These are phyloP conservation scores for Fagopyrum homotropicum DNA, from an alignment of 148 eudicot genomes.

Conservation along the genomic window DNA sequence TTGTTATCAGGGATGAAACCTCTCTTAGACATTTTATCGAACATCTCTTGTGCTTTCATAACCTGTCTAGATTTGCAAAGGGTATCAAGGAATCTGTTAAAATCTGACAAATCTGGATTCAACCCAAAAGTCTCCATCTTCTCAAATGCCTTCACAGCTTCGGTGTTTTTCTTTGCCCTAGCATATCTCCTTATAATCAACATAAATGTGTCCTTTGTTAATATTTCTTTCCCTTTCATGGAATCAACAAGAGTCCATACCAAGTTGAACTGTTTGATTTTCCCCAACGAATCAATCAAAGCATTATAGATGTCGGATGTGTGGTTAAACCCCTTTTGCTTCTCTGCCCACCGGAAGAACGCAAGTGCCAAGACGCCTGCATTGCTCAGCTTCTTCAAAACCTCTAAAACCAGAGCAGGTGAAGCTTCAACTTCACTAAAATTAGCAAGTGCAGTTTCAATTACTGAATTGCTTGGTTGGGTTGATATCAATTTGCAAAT, in stretches of 20 bases:
- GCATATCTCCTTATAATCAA: constrained; percentile 67
- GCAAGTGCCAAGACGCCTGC: constrained; percentile 61
- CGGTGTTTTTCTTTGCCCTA: constrained; percentile 62
- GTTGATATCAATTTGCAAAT: constrained; percentile 41
- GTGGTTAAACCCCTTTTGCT: constrained; percentile 41
- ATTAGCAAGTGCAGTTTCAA: constrained; percentile 33
- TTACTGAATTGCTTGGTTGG: constrained; percentile 16
- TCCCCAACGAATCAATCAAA: constrained; percentile 69
- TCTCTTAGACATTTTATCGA: constrained; percentile 60
- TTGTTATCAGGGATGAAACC: constrained; percentile 59
- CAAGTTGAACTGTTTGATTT: constrained; percentile 74
- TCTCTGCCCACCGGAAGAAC: constrained; percentile 85
- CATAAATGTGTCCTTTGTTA: constrained; percentile 56
- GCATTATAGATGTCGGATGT: constrained; percentile 53
- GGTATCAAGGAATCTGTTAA: constrained; percentile 55
- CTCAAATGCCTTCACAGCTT: constrained; percentile 62
- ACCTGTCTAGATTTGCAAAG: constrained; percentile 64
- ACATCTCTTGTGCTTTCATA: constrained; percentile 61
- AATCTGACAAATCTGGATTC: constrained; percentile 48
- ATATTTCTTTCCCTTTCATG: constrained; percentile 48
- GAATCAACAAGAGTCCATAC: constrained; percentile 51
- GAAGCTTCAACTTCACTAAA: constrained; percentile 23
- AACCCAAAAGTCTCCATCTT: constrained; percentile 57
- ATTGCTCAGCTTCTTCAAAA: constrained; percentile 60
- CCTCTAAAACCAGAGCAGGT: constrained; percentile 40